Conservation (phyloP, 1,284 basidiomycete species). For the Mycena sp. region DNA sequence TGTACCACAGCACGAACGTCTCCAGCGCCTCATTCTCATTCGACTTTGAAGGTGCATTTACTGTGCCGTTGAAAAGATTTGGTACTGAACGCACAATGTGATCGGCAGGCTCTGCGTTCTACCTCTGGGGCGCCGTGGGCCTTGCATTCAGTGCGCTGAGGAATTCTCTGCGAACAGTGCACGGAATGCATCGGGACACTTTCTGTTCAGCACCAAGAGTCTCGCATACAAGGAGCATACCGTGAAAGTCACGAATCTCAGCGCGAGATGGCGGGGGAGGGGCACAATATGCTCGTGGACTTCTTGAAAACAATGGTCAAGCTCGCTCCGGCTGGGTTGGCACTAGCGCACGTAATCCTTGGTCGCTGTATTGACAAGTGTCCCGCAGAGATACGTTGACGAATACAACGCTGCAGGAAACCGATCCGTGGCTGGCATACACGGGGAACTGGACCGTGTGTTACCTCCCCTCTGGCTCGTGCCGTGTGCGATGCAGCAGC, state of each 20-base stretch:
- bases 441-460: slow-evolving; percentile 24
- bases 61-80: neutral
- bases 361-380: neutral
- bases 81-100: neutral
- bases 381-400: slow-evolving; percentile 14
- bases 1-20: no score
- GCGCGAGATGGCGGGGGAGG: slow-evolving; percentile 1
- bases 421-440: slow-evolving; percentile 14
- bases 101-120: no score
- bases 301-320: slow-evolving; percentile 18
- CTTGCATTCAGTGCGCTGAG: slow-evolving; percentile 2
- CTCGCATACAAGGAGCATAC: slow-evolving; percentile 2
- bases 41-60: slow-evolving; percentile 46
- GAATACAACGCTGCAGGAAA: slow-evolving; percentile 22
- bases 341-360: neutral
- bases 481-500: neutral
- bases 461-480: no score
- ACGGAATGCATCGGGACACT: slow-evolving; percentile 1
- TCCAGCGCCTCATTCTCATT: no score
- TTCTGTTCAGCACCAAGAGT: slow-evolving; percentile 8
- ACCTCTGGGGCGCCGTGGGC: no score
- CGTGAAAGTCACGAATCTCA: slow-evolving; percentile 20
- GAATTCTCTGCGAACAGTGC: slow-evolving; percentile 4
- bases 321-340: slow-evolving; percentile 21
- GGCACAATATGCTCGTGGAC: slow-evolving; percentile 15